Base-by-base conservation (phyloP, 805 yeast species). In the Blastobotrys robertii region DNA sequence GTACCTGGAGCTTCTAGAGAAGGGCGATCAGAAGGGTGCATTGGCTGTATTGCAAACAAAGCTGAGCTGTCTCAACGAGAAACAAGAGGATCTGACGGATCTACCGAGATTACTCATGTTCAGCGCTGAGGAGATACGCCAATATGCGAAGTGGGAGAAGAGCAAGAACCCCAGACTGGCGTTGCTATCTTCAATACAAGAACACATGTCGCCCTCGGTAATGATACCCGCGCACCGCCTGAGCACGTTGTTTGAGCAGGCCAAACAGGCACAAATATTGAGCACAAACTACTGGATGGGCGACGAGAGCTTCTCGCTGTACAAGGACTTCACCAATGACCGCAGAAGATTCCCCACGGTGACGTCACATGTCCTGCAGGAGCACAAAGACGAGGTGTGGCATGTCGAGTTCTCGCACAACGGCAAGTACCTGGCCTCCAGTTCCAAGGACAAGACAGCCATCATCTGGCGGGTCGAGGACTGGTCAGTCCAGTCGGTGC, bases 371-470 rank as follows among this genome's bases (percentile, higher is more conserved):
- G 68, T 72, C 0, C 60, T 83, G 5, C 50, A 62, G 1, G 66
- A 69, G 36, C 92, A 84, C 54, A 59, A 34, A 5, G 77, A 80
- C 55, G 95, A 88, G 58, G 90, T 85, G 9, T 88, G 97, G 97
- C 81, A 70, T 56, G 69, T 82, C 10, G 74, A 74, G 44, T 87
- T 84, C 56, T 81, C 92, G 4, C 83, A 86, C 37, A 72, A 74
- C 62, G 96, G 96, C 2, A 71, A 69, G 48, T 77, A 67, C 49
- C 64, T 88, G 33, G 94, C 85, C n/a, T 74, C 88, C 0, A 82
- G 88, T 0, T 77, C 92, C 6, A 71, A 76, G 11, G 94, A 85
- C 56, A 70, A 76, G 5, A 66, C 70, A 16, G 68, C 84, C 31
- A 63, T 76, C 29, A 67, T 87, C 9, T 86, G 84, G 64, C 81